Conservation (phyloP, 2,329 filamentous ascomycete species). For the Reticulascus tulasneorum region DNA sequence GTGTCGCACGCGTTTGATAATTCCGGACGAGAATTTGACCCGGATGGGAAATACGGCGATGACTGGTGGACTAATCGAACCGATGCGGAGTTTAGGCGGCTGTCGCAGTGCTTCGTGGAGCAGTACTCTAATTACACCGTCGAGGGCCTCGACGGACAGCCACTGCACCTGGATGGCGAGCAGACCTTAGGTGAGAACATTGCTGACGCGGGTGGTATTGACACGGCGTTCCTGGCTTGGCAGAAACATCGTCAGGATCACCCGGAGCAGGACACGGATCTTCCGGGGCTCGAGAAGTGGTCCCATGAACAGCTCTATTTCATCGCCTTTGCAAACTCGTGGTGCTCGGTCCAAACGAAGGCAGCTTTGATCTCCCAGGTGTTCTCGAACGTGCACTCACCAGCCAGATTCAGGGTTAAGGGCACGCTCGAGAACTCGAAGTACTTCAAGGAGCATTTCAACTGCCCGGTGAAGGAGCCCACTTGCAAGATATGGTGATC, state of each 20-base stretch:
- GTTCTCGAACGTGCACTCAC: conserved; percentile 60
- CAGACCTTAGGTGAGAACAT: conserved; percentile 68
- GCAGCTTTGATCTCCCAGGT: conserved; percentile 54
- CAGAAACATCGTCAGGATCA: conserved; percentile 53
- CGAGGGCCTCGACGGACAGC: conserved; percentile 48
- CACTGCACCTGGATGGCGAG: conserved; percentile 57
- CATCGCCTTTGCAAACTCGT: conserved; percentile 58
- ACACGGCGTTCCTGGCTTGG: conserved; percentile 63
- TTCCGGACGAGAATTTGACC: conserved; percentile 59
- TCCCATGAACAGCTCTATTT: conserved; percentile 68
- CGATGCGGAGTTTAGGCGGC: conserved; percentile 51
- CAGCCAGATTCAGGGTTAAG: conserved; percentile 55
- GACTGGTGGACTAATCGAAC: conserved; percentile 65
- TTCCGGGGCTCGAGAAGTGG: conserved; percentile 60
- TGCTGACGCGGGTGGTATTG: conserved; percentile 64
- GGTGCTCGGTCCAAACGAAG: conserved; percentile 64
- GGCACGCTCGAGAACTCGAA: conserved; percentile 64
- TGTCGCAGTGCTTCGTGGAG: conserved; percentile 61
- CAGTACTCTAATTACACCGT: conserved; percentile 62
- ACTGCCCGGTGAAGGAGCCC: conserved; percentile 61
- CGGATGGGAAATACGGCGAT: conserved; percentile 59
- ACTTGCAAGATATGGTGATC: conserved; percentile 71
- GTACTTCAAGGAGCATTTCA: conserved; percentile 64
- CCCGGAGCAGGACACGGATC: conserved; percentile 35
- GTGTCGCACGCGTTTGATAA: conserved; percentile 68